Base-by-base conservation (phyloP, 1,284 basidiomycete genomes). In the Golubevia sp. region DNA sequence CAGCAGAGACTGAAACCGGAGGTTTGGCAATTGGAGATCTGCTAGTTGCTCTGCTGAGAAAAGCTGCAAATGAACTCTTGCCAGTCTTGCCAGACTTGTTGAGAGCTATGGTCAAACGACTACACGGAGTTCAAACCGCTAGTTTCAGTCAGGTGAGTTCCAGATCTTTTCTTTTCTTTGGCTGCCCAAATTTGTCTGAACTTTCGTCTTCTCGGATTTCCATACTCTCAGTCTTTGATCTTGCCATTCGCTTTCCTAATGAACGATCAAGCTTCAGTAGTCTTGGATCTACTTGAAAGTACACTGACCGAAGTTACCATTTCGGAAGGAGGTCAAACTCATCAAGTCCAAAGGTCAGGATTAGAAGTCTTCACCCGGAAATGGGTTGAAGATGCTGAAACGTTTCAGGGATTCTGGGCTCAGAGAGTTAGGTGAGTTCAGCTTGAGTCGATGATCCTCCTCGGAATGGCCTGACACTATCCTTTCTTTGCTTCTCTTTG, bases 331-430 rank as follows among this genome's bases (percentile, higher is more conserved):
- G 6, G 64, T 71, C 18, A 64, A 63, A 49, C 20, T 27, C 34
- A 48, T 15, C 13, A 7, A 26, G 24, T 61, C 18, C 68, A 64
- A 51, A 87, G 88, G 18, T 87, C 87, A 7, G 89, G 89, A 0
- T 87, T 98, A 15, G 90, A 93, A 68, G 88, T 97, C 51, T 87
- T 99, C 23, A 87, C 96, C 49, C 88, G 90, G 62, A 90, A 91
- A 0, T 98, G 96, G 96, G 92, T 91, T 76, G 95, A 98, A 79
- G 94, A 93, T 74, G 91, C 91, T 25, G 92, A 93, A 83, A 93
- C 92, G 5, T 92, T 98, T 87, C 92, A 94, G 78, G 95, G 96
- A 38, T 93, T 91, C 84, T 97, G 94, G 94, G 61, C 73, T 8
- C 63, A 67, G 44, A 59, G 73, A 2, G 68, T 78, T 24, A 74